phyloP scores from a whole-genome alignment of 2,329 filamentous ascomycete genomes.

The Fusarium solani-melongenae region DNA sequence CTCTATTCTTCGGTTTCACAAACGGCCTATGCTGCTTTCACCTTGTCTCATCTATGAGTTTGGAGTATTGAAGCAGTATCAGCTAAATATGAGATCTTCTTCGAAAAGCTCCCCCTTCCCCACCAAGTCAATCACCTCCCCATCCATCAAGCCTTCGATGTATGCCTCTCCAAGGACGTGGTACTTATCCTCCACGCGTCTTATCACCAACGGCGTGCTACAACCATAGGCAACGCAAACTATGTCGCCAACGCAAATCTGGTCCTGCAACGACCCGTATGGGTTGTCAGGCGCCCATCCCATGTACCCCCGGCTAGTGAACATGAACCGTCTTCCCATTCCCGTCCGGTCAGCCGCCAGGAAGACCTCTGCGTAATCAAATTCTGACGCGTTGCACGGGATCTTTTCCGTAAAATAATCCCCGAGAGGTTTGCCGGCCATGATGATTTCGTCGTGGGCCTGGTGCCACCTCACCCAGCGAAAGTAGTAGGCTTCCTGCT shows the following conservation, averaged over 20 bases:
- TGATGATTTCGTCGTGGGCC: slow-evolving; percentile 1
- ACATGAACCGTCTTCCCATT: slow-evolving; percentile 18
- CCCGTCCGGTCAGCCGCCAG: slow-evolving; percentile 9
- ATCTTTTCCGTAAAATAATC: slow-evolving; percentile 14
- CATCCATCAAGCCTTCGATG: slow-evolving; percentile 22
- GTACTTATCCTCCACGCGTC: background rate
- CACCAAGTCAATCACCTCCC: slow-evolving; percentile 2
- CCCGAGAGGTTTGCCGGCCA: slow-evolving; percentile 1
- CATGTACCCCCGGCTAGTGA: slow-evolving; percentile 13
- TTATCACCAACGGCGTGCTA: slow-evolving; percentile 15
- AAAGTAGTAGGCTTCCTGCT: slow-evolving; percentile 18
- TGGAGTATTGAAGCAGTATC: background rate
- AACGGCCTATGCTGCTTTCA: background rate
- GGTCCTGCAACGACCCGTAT: slow-evolving; percentile 6
- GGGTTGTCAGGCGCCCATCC: slow-evolving; percentile 24
- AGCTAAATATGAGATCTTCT: slow-evolving; percentile 7
- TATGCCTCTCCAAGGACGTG: slow-evolving; percentile 23
- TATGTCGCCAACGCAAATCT: slow-evolving; percentile 7
- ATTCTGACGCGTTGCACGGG: slow-evolving; percentile 6
- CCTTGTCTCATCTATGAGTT: background rate
- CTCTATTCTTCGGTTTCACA: background rate
- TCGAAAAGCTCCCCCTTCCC: slow-evolving; percentile 4
- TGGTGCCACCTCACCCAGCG: slow-evolving; percentile 12
- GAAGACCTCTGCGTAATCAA: slow-evolving; percentile 20
- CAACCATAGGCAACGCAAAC: slow-evolving; percentile 17